Evolutionary conservation across 495 filamentous ascomycete genomes (phyloP).

Genomic region (Podospora didyma): DNA sequence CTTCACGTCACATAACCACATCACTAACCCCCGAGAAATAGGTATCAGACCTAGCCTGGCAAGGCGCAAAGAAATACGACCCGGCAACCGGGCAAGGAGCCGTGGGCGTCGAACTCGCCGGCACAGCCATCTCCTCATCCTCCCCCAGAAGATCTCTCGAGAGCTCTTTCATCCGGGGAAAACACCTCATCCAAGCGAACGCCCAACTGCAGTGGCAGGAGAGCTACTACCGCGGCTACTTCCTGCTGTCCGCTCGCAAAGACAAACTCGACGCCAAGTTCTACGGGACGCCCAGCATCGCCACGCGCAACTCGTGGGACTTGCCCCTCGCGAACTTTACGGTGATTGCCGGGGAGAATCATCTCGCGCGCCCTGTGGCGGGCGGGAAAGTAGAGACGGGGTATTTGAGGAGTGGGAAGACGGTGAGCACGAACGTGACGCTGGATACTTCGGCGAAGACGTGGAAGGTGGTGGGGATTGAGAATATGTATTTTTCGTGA

Average conservation of each 20-base stretch:
- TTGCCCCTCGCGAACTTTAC: conserved; percentile 60
- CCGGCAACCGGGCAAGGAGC: conserved; percentile 50
- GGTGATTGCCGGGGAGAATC: conserved; percentile 52
- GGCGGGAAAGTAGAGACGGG: no score
- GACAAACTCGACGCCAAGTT: conserved; percentile 46
- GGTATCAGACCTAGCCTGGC: conserved; percentile 61
- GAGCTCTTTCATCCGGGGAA: conserved; percentile 35
- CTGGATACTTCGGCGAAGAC: no score
- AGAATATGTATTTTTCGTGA: no score
- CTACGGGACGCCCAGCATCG: conserved; percentile 37
- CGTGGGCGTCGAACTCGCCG: conserved; percentile 65
- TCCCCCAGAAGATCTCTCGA: conserved; percentile 46
- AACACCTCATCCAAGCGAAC: conserved; percentile 43
- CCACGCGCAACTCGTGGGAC: conserved; percentile 47
- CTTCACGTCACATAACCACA: no score
- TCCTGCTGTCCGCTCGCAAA: conserved; percentile 48
- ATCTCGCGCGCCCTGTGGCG: no score
- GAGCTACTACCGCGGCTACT: conserved; percentile 63
- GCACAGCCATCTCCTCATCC: conserved; percentile 57
- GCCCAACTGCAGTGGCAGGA: conserved; percentile 65
- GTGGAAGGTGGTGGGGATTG: no score
- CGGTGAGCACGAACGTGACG: no score
- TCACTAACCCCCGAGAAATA: no score
- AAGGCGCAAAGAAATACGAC: conserved; percentile 54
- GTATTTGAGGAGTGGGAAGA: no score